Evolutionary conservation across 768 basidiomycete species (phyloP), one percentile per base, ranked within the genome.

Genomic region (Kwoniella newhampshirensis): DNA sequence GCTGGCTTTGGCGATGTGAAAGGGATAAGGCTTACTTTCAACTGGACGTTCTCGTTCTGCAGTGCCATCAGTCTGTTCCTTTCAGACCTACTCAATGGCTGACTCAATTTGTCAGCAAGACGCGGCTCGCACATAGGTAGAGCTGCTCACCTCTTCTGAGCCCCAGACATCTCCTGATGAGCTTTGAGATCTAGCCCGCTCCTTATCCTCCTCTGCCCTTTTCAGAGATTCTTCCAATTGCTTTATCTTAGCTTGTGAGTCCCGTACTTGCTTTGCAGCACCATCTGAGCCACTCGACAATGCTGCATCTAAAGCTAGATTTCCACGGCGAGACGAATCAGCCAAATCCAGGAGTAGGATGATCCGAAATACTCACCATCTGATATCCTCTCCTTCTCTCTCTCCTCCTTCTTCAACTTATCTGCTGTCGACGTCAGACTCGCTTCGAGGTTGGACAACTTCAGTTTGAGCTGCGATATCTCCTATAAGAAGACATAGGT

Each of bases 371-470:
- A 59, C 70, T 32, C 18, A 71, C 71, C 68, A 51, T 70, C 67
- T 47, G 71, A 66, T 43, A 75, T 56, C 4, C 60, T 55, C 28
- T 60, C 59, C 4, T 63, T 72, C 26, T 73, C 68, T 41, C 69
- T 75, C 25, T 75, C 70, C 27, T 67, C 60, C 49, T 54, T 59
- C 49, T 64, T 70, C 7, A 66, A 46, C 40, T 61, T 67, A 8
- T 68, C 64, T 17, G 60, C 60, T 1, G 71, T 61, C 11, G 55
- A 50, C 4, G 51, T 39, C 21, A 73, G 32, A 13, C 67, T 67
- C 0, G 71, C 60, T 46, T 77, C 73, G 11, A 71, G 62, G 47
- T 75, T 77, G 5, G 65, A 58, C n/a, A 71, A 48, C 32, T 66
- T 62, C 36, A 75, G 54, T 9, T 64, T 49, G 18, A 68, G 40